Percentiles rank a stretch among this genome's conserved stretches.
Conservation (phyloP, 768 basidiomycete genomes). For the Boletus rufocinnamomeus region DNA sequence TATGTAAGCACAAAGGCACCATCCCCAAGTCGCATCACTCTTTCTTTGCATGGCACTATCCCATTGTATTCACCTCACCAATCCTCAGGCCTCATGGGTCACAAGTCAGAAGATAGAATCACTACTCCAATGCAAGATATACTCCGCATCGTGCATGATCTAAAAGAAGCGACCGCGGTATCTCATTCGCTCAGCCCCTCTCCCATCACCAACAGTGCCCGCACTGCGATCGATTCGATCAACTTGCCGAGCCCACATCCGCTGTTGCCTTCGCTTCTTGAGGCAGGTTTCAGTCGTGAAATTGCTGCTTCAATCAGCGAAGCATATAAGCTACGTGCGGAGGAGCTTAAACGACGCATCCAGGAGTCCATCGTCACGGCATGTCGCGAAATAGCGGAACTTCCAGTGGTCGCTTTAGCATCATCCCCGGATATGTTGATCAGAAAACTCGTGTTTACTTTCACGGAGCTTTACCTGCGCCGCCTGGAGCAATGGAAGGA, state of each 20-base stretch:
- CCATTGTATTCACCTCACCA: too few species aligned
- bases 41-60: too few species aligned
- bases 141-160: too few species aligned
- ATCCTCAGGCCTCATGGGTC: too few species aligned
- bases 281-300: background rate
- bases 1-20: too few species aligned
- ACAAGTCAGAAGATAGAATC: too few species aligned
- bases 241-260: background rate
- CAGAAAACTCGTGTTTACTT: fast-evolving
- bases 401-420: fast-evolving
- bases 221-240: background rate
- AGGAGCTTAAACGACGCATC: background rate
- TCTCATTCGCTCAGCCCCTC: too few species aligned
- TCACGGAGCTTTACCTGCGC: background rate
- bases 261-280: background rate
- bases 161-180: too few species aligned
- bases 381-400: background rate
- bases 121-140: too few species aligned
- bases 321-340: background rate
- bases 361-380: background rate
- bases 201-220: too few species aligned
- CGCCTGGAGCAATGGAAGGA: constrained; percentile 6
- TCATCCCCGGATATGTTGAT: fast-evolving
- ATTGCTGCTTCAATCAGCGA: background rate
- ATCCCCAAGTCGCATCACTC: too few species aligned